Conservation (phyloP, 768 basidiomycete genomes). For the Pleurotus djamor region DNA sequence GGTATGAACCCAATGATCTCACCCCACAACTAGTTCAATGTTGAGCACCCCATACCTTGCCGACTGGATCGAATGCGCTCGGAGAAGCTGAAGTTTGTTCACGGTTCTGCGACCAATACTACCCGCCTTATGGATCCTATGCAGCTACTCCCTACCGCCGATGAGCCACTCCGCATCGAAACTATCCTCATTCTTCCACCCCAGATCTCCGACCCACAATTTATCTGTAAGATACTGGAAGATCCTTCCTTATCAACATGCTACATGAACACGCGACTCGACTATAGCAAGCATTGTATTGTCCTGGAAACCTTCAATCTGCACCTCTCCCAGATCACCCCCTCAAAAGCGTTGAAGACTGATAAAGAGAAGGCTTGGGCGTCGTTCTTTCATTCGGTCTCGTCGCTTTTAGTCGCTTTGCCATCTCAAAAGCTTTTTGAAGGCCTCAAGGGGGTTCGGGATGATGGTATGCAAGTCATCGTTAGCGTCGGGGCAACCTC, state of each 20-base stretch:
- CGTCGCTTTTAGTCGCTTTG: not conserved
- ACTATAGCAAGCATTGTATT: not conserved
- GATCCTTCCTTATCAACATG: not conserved
- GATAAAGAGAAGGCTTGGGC: not conserved
- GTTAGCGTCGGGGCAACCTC: not conserved
- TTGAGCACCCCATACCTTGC: not conserved
- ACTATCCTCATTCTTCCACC: not conserved
- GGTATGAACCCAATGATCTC: not conserved
- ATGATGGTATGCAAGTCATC: not conserved
- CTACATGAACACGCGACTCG: constrained; percentile 2
- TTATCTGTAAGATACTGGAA: constrained; percentile 1
- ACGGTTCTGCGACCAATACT: not conserved
- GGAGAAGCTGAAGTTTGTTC: not conserved
- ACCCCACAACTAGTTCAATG: not conserved
- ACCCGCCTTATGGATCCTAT: not conserved
- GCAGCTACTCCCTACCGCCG: not conserved
- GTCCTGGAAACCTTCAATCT: not conserved
- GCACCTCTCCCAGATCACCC: not conserved
- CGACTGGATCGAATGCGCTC: not conserved
- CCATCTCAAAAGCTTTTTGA: not conserved
- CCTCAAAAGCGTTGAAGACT: not conserved
- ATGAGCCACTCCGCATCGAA: not conserved
- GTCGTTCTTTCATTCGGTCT: not conserved
- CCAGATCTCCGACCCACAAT: not conserved
- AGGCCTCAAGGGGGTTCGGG: not conserved